Evolutionary conservation across 2,329 filamentous ascomycete species (phyloP).

Genomic region (Chalaropsis thielavioides): DNA sequence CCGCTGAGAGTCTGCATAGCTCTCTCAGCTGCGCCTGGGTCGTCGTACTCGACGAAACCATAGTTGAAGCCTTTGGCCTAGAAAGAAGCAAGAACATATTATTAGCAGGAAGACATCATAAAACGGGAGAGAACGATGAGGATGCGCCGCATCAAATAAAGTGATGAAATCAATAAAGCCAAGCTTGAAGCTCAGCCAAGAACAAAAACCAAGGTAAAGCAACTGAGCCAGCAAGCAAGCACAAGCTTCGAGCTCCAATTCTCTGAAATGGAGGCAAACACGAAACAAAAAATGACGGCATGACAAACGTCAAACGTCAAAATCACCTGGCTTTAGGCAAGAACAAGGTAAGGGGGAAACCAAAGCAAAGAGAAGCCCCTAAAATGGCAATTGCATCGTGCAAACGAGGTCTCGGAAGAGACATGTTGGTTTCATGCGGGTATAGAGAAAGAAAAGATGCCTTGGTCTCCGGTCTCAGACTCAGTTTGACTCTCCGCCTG

Average conservation of each 20-base stretch:
- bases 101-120: constrained; percentile 15
- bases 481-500: neutral
- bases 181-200: neutral
- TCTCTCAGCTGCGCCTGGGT: constrained; percentile 87
- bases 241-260: neutral
- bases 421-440: neutral
- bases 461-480: neutral
- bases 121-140: constrained; percentile 8
- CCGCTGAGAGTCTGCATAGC: constrained; percentile 97
- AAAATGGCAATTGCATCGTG: neutral
- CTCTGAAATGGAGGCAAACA: neutral
- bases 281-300: neutral
- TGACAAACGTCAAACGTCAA: no score
- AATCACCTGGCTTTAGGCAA: neutral
- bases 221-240: neutral
- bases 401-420: neutral
- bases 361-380: neutral
- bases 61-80: constrained; percentile 97
- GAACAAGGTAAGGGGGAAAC: neutral
- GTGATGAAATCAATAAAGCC: neutral
- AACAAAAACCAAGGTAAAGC: no score
- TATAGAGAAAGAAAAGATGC: neutral
- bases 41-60: constrained; percentile 97
- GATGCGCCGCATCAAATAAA: neutral
- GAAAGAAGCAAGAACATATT: constrained; percentile 23